Evolutionary conservation across 345 rosid genomes (phyloP), one percentile per base, ranked within the genome.

Genomic region (Syzygium aromaticum): DNA sequence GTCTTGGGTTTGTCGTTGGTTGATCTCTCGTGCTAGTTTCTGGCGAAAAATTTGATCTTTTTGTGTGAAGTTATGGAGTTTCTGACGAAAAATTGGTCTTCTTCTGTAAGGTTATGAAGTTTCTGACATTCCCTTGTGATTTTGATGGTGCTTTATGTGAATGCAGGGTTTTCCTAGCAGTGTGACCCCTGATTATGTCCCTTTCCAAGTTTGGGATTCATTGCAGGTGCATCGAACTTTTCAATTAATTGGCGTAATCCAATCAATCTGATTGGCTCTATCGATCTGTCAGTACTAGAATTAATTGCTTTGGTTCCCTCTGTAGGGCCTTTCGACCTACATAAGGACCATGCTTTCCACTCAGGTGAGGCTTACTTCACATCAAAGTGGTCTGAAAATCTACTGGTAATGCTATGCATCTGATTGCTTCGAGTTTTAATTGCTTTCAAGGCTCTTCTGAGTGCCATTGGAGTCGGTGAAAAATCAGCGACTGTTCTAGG

Each of bases 401-500:
- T 73, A 33, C 49, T 11, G 43, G 25, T 54, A 53, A 28, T 84
- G n/a, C 57, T 46, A n/a, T 53, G n/a, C 14, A 53, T 53, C 46
- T 84, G 61, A 23, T 84, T 30, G 64, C 49, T 84, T 43, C 30
- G 86, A 11, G 23, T 51, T 86, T 63, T 67, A 8, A 52, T 84
- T 51, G 88, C 85, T 8, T 86, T 85, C 83, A 86, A 97, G 99
- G 99, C 98, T 88, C 97, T 97, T 84, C 85, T 97, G 89, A 94
- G 98, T 90, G 98, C 99, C 30, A 97, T 97, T 89, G 99, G 99
- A 28, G 99, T 96, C 53, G 99, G 99, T 19, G 98, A 96, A 94
- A 96, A 94, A 91, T 96, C 99, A 1, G 99, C 99, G 3, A 97
- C 98, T 23, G 98, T 96, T 27, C 92, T 97, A 51, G 99, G 98